phyloP scores from a whole-genome alignment of 2,329 filamentous ascomycete genomes.

The Xylaria multiplex region DNA sequence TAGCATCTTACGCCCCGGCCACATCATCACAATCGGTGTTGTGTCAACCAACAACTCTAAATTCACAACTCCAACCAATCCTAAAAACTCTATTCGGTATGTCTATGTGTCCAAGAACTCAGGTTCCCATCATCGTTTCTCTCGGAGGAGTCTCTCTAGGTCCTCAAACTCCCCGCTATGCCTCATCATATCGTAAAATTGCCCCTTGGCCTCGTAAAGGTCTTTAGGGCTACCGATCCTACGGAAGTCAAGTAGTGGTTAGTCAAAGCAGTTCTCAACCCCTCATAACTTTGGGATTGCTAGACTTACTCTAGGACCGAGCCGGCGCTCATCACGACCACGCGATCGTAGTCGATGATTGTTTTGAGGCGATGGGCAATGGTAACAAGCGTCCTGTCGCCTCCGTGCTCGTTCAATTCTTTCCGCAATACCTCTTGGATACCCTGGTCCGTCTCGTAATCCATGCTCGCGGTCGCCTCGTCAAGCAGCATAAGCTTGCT shows the following conservation, averaged over 20 bases:
- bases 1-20: no score
- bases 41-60: background rate
- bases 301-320: slow-evolving; percentile 61
- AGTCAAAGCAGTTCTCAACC: slow-evolving; percentile 21
- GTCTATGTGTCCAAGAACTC: slow-evolving; percentile 5
- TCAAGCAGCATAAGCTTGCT: slow-evolving; percentile 67
- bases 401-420: slow-evolving; percentile 57
- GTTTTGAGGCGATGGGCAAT: slow-evolving; percentile 68
- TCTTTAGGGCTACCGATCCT: slow-evolving; percentile 59
- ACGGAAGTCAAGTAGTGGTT: slow-evolving; percentile 18
- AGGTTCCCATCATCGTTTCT: slow-evolving; percentile 12
- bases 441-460: slow-evolving; percentile 65
- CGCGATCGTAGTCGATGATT: slow-evolving; percentile 68
- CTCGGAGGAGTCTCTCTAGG: slow-evolving; percentile 49
- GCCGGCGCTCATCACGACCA: slow-evolving; percentile 67
- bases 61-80: background rate
- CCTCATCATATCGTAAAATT: slow-evolving; percentile 65
- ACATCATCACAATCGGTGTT: background rate
- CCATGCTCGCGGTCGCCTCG: slow-evolving; percentile 69
- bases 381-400: slow-evolving; percentile 64
- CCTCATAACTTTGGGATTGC: background rate
- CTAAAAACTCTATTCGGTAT: background rate
- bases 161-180: slow-evolving; percentile 64
- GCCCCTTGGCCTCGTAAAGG: slow-evolving; percentile 56
- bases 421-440: slow-evolving; percentile 64